These are phyloP conservation scores for Fusarium sp. DNA, from an alignment of 2,329 filamentous ascomycete genomes.

Conservation along the genomic window DNA sequence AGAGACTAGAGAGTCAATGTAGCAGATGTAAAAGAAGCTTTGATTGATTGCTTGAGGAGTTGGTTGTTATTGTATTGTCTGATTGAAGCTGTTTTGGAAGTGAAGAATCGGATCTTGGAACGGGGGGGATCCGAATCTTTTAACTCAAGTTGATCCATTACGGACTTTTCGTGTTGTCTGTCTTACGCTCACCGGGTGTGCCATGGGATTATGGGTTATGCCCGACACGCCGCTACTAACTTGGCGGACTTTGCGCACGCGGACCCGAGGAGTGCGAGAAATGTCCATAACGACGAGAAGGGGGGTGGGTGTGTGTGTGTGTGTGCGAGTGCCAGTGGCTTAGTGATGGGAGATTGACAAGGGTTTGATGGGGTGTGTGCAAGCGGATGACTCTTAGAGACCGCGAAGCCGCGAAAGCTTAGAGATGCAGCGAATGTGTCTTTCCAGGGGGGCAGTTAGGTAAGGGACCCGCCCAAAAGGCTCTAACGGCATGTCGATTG, in stretches of 20 bases:
- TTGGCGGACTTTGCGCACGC: slow-evolving; percentile 53
- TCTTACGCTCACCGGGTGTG: slow-evolving; percentile 35
- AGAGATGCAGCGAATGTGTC: slow-evolving; percentile 3
- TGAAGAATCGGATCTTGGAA: slow-evolving; percentile 16
- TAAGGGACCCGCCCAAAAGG: slow-evolving; percentile 19
- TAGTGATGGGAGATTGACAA: slow-evolving; percentile 31
- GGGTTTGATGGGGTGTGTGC: slow-evolving; percentile 12
- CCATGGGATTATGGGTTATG: slow-evolving; percentile 48
- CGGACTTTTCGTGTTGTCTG: slow-evolving; percentile 45
- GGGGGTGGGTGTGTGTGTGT: slow-evolving; percentile 9
- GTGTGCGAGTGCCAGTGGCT: slow-evolving; percentile 30
- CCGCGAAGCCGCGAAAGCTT: slow-evolving; percentile 43
- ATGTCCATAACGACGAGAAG: slow-evolving; percentile 12
- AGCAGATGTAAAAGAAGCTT: slow-evolving; percentile 26
- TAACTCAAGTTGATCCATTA: slow-evolving; percentile 46
- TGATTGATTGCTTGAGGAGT: background rate
- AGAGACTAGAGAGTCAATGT: slow-evolving; percentile 35
- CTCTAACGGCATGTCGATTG: slow-evolving; percentile 31
- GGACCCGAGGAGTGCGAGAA: slow-evolving; percentile 51
- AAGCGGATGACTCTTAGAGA: slow-evolving; percentile 39
- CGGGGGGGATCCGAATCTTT: slow-evolving; percentile 47
- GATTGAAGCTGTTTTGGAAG: slow-evolving; percentile 27
- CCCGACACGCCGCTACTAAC: slow-evolving; percentile 40
- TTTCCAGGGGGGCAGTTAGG: background rate
- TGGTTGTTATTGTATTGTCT: slow-evolving; percentile 24